Evolutionary conservation across 176 grass and related monocot species (phyloP), one percentile per base, ranked within the genome.

Genomic region (Aegilops speltoides): DNA sequence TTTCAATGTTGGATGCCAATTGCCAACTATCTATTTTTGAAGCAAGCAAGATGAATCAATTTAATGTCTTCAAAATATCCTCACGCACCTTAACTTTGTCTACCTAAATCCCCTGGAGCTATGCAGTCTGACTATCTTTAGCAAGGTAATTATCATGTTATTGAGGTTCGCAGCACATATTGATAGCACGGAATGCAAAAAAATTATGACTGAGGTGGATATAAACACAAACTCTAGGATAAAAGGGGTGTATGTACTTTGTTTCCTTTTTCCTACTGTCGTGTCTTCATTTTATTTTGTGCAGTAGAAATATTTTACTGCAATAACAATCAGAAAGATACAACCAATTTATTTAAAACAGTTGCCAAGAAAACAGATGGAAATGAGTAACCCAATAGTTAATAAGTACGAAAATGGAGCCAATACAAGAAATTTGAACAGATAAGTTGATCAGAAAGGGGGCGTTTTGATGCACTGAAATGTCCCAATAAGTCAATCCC

Each of bases 331-430:
- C 59, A 65, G 25, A 76, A 19, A 52, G 31, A 78, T 41, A 78
- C 10, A 36, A 67, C 33, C 43, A 13, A 68, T 46, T 52, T 46
- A 1, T 54, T 19, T 71, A 41, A 52, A 46, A 74, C 24, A 37
- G 40, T 50, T n/a, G 17, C 48, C 56, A 86, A 10, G 13, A 64
- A 79, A 79, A 40, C n/a, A 63, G n/a, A 23, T 62, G 17, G 11
- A 10, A 34, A 62, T 36, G 4, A 34, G n/a, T 80, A 29, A 28
- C 20, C 32, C 48, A 62, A 68, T 38, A 17, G 7, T 57, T 4
- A 82, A 22, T 45, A 59, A 77, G 33, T 77, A 77, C 63, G 50
- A 86, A 59, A 26, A 48, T 48, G 32, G 22, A 61, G 45, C 36
- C 69, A n/a, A 46, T 11, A 8, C 36, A 24, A 40, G 16, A 79